phyloP scores from a whole-genome alignment of 768 basidiomycete genomes.

The Tricholoma flavovirens region DNA sequence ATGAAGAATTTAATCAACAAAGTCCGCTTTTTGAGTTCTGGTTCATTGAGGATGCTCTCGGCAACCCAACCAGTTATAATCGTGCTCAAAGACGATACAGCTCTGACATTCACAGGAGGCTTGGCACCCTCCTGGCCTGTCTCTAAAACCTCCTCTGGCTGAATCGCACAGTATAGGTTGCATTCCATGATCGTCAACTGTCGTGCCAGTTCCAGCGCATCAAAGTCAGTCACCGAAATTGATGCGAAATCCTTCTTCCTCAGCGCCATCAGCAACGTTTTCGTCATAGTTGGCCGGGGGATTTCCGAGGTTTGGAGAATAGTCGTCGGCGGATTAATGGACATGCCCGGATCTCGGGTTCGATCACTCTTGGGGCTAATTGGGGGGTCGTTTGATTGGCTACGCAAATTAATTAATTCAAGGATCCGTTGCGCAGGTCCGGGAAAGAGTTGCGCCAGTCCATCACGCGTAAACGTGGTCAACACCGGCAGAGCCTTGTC shows the following conservation, averaged over 20 bases:
- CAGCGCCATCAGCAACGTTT: conserved; percentile 62
- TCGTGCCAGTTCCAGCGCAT: conserved; percentile 84
- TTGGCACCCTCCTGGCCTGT: conserved; percentile 66
- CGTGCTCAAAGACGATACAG: conserved; percentile 84
- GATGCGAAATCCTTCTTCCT: conserved; percentile 57
- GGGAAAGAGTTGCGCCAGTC: conserved; percentile 56
- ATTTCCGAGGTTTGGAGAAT: conserved; percentile 52
- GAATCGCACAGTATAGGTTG: conserved; percentile 78
- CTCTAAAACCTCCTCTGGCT: conserved; percentile 84
- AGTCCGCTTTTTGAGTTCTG: conserved; percentile 81
- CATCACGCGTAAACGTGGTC: conserved; percentile 56
- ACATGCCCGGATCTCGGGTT: conserved; percentile 69
- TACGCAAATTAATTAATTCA: conserved; percentile 57
- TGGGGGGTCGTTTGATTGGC: conserved; percentile 38
- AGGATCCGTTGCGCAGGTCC: conserved; percentile 68
- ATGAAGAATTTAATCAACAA: conserved; percentile 84
- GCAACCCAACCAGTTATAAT: conserved; percentile 95
- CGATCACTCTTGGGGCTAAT: conserved; percentile 59
- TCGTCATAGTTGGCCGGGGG: conserved; percentile 84
- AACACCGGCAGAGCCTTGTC: conserved; percentile 53
- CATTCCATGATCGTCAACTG: conserved; percentile 95
- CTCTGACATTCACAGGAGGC: conserved; percentile 67
- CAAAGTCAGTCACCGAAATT: conserved; percentile 84
- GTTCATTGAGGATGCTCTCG: conserved; percentile 88
- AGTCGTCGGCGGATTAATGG: conserved; percentile 54